These are phyloP conservation scores for Biscogniauxia mediterranea DNA, from an alignment of 2,329 filamentous ascomycete genomes.

Conservation along the genomic window DNA sequence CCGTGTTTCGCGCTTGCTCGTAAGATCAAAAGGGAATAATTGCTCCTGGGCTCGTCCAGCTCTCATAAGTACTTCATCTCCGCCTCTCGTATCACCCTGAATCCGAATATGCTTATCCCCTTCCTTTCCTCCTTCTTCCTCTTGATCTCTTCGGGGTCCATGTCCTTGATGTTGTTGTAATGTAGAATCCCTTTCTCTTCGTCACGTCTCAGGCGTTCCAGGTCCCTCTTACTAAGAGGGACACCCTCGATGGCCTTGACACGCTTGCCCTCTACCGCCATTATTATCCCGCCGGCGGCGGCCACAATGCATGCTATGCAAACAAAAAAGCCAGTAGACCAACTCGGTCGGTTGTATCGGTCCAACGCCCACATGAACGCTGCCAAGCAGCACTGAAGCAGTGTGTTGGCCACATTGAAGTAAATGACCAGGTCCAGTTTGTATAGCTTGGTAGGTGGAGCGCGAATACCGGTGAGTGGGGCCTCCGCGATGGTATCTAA, in stretches of 20 bases:
- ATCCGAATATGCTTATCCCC: constrained; percentile 17
- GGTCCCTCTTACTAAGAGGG: constrained; percentile 56
- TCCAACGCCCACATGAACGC: constrained; percentile 84
- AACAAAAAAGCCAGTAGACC: constrained; percentile 78
- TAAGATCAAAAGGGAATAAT: constrained; percentile 11
- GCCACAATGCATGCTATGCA: constrained; percentile 70
- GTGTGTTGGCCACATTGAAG: constrained; percentile 76
- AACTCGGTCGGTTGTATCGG: constrained; percentile 69
- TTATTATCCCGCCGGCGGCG: constrained; percentile 65
- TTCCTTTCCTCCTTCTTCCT: constrained; percentile 37
- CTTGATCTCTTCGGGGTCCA: constrained; percentile 45
- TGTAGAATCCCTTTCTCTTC: constrained; percentile 56
- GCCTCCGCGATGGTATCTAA: constrained; percentile 59
- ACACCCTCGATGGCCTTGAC: constrained; percentile 73
- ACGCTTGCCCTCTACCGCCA: constrained; percentile 68
- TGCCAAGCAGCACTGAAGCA: constrained; percentile 70
- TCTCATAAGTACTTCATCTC: constrained; percentile 9
- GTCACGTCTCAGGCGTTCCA: constrained; percentile 49
- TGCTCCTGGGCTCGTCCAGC: constrained; percentile 7
- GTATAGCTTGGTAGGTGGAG: constrained; percentile 66
- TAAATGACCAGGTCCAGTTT: constrained; percentile 79
- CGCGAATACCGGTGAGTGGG: constrained; percentile 70
- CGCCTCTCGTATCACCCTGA: constrained; percentile 18
- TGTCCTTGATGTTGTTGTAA: constrained; percentile 56
- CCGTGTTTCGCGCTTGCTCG: background rate